phyloP scores from a whole-genome alignment of 106 monocot species.

The Cymbidium sinense region DNA sequence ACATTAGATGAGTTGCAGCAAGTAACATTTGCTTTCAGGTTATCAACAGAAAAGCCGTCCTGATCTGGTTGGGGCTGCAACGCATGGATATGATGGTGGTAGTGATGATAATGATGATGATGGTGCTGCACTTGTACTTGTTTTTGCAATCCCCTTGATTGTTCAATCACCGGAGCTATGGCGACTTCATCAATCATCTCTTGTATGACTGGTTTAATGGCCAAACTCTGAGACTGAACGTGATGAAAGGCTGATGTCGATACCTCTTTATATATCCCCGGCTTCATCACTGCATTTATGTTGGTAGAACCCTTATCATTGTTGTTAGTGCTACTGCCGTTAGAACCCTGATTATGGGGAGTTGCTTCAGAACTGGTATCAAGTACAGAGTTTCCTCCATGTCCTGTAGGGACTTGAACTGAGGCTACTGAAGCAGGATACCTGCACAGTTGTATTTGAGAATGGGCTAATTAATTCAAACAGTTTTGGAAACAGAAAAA shows the following conservation, averaged over 20 bases:
- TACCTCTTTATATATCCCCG: constrained; percentile 19
- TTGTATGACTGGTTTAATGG: constrained; percentile 15
- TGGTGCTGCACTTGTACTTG: constrained; percentile 60
- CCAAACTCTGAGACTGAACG: constrained; percentile 23
- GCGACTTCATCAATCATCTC: constrained; percentile 37
- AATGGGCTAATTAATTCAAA: background rate
- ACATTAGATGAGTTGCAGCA: constrained; percentile 51
- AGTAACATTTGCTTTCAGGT: constrained; percentile 15
- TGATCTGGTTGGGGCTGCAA: constrained; percentile 32
- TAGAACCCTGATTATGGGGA: constrained; percentile 52
- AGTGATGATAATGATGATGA: constrained; percentile 60
- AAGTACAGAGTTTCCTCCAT: constrained; percentile 45
- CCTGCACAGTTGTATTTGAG: constrained; percentile 22
- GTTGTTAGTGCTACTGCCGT: constrained; percentile 57
- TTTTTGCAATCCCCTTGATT: constrained; percentile 18
- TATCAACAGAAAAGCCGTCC: constrained; percentile 28
- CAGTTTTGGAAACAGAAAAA: background rate
- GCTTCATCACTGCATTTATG: constrained; percentile 30
- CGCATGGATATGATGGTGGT: constrained; percentile 49
- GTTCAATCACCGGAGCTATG: constrained; percentile 3
- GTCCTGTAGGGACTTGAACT: constrained; percentile 38
- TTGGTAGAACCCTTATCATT: constrained; percentile 72
- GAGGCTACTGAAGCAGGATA: constrained; percentile 61
- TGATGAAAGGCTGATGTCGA: constrained; percentile 49
- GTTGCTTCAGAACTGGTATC: constrained; percentile 48